phyloP scores from a whole-genome alignment of 805 yeast species.

The Saturnispora kantuleensis region DNA sequence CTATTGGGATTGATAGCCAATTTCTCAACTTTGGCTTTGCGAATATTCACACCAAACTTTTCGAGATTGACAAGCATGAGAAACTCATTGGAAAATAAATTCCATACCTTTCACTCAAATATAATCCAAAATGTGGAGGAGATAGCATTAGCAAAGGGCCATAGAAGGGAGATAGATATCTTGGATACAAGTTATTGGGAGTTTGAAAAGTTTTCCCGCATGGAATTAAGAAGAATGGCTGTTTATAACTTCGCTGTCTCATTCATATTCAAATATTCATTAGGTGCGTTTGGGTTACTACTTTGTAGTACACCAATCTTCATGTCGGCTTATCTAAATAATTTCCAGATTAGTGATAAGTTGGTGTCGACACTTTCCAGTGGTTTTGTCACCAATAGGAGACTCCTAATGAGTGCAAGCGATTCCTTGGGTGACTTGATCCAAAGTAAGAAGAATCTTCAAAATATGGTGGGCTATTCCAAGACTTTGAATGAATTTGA shows the following conservation, averaged over 20 bases:
- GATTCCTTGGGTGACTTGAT: conserved; percentile 83
- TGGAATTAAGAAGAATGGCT: conserved; percentile 63
- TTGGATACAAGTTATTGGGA: conserved; percentile 76
- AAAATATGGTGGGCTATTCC: conserved; percentile 77
- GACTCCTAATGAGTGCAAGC: conserved; percentile 73
- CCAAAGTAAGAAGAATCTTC: conserved; percentile 72
- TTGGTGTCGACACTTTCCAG: conserved; percentile 42
- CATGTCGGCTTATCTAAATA: conserved; percentile 22
- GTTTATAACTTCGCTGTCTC: conserved; percentile 78
- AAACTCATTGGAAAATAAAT: conserved; percentile 76
- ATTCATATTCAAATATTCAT: conserved; percentile 79
- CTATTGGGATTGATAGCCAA: conserved; percentile 74
- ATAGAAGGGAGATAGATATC: conserved; percentile 63
- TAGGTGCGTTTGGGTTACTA: conserved; percentile 93
- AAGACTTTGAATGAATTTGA: conserved; percentile 64
- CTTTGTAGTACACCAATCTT: conserved; percentile 87
- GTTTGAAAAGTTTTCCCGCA: conserved; percentile 64
- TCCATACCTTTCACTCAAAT: conserved; percentile 74
- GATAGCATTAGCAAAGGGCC: conserved; percentile 77
- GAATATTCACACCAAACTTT: conserved; percentile 81
- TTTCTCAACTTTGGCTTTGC: conserved; percentile 61
- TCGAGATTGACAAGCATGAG: conserved; percentile 68
- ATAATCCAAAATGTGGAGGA: conserved; percentile 75
- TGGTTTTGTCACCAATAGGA: conserved; percentile 81
- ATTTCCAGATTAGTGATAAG: conserved; percentile 37